These are phyloP conservation scores for Tulasnella sp. DNA, from an alignment of 768 basidiomycete species.

Conservation along the genomic window DNA sequence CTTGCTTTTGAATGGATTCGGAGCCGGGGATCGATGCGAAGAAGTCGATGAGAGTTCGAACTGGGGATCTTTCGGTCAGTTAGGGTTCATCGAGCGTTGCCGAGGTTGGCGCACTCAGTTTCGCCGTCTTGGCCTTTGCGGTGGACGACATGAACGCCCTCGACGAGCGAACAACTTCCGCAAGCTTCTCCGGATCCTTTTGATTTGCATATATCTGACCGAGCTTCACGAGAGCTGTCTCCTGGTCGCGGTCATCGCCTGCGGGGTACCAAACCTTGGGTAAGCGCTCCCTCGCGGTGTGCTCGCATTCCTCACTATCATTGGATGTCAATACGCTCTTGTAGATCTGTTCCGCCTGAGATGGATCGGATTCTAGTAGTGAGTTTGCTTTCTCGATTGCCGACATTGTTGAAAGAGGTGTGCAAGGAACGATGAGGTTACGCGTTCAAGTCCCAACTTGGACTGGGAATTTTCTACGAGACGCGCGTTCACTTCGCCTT, in stretches of 20 bases:
- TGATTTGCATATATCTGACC: conserved; percentile 80
- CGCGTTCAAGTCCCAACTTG: conserved; percentile 25
- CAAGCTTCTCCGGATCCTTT: conserved; percentile 77
- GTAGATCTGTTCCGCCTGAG: conserved; percentile 63
- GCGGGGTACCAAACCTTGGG: conserved; percentile 1
- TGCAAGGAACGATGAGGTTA: conserved; percentile 18
- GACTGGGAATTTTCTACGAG: conserved; percentile 12
- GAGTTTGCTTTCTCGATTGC: conserved; percentile 46
- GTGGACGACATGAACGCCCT: conserved; percentile 85
- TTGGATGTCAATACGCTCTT: conserved; percentile 38
- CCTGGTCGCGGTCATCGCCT: conserved; percentile 60
- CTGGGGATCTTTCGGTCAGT: conserved; percentile 29
- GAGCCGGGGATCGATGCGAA: conserved; percentile 71
- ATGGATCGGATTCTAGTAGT: conserved; percentile 35
- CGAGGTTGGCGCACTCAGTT: conserved; percentile 56
- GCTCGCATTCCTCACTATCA: background rate
- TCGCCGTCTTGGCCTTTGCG: conserved; percentile 94
- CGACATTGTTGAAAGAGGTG: background rate
- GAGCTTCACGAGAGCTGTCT: conserved; percentile 71
- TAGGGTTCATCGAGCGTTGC: background rate
- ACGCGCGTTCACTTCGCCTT: conserved; percentile 13
- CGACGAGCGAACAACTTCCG: conserved; percentile 74
- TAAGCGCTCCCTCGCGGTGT: background rate
- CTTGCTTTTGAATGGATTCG: conserved; percentile 63
- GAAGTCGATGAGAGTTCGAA: conserved; percentile 86